phyloP scores from a whole-genome alignment of 768 basidiomycete genomes.

The Kwoniella mangroviensis region DNA sequence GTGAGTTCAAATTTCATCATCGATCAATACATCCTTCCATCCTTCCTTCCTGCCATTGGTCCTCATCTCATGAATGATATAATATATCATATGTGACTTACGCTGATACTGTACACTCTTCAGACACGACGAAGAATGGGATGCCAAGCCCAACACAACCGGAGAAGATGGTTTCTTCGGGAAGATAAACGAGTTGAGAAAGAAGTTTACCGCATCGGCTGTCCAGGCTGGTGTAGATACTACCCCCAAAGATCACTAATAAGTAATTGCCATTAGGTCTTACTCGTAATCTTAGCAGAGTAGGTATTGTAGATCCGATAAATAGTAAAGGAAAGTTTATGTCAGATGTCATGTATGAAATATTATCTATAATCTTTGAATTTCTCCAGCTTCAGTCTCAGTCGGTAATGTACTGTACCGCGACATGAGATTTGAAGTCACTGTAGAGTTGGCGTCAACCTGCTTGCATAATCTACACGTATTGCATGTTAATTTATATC shows the following conservation, averaged over 20 bases:
- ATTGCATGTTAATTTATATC: background rate
- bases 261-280: background rate
- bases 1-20: constrained; percentile 32
- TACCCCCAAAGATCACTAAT: constrained; percentile 49
- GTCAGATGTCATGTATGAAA: background rate
- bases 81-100: background rate
- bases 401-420: no score
- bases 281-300: background rate
- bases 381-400: background rate
- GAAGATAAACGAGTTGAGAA: constrained; percentile 51
- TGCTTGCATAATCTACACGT: no score
- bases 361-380: background rate
- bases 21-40: background rate
- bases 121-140: constrained; percentile 54
- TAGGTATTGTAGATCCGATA: background rate
- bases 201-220: constrained; percentile 49
- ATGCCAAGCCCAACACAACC: constrained; percentile 50
- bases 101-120: background rate
- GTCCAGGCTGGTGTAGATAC: constrained; percentile 44
- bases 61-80: no score
- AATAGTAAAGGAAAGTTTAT: no score
- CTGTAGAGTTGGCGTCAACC: no score
- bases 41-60: background rate
- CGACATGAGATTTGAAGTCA: no score
- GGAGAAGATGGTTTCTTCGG: constrained; percentile 54